Conservation (phyloP, 192 early-diverging fungal genomes). For the Haplosporangium gracile region DNA sequence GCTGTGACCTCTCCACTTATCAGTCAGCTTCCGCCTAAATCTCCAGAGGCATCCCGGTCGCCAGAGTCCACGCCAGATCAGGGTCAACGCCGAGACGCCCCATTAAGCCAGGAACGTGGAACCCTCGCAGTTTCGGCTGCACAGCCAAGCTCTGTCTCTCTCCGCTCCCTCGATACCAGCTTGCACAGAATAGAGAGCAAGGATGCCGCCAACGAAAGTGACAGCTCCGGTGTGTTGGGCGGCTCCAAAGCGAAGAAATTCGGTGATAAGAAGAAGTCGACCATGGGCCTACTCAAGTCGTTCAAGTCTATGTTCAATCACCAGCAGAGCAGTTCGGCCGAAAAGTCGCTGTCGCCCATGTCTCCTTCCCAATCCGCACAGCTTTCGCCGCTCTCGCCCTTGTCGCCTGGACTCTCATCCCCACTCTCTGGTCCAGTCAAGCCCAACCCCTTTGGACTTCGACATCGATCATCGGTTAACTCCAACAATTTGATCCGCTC, state of each 20-base stretch:
- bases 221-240: conserved; percentile 35
- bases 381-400: conserved; percentile 43
- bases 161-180: conserved; percentile 34
- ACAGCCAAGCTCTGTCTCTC: conserved; percentile 24
- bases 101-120: not conserved
- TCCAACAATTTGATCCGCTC: conserved; percentile 28
- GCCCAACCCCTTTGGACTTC: conserved; percentile 30
- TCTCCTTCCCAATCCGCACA: conserved; percentile 34
- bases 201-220: conserved; percentile 44
- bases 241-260: conserved; percentile 21
- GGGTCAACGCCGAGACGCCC: not conserved
- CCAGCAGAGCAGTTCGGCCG: conserved; percentile 12
- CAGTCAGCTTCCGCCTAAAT: not conserved
- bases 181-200: conserved; percentile 41
- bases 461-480: conserved; percentile 31
- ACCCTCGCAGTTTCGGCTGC: conserved; percentile 3
- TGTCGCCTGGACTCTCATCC: conserved; percentile 22
- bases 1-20: not conserved
- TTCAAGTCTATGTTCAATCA: conserved; percentile 55
- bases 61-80: not conserved
- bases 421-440: conserved; percentile 21
- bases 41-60: not conserved
- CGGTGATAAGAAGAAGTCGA: conserved; percentile 32
- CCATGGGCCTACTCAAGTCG: conserved; percentile 51
- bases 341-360: conserved; percentile 22